Base-by-base conservation (phyloP, 2,329 filamentous ascomycete species). In the Ophiostoma himal-ulmi region DNA sequence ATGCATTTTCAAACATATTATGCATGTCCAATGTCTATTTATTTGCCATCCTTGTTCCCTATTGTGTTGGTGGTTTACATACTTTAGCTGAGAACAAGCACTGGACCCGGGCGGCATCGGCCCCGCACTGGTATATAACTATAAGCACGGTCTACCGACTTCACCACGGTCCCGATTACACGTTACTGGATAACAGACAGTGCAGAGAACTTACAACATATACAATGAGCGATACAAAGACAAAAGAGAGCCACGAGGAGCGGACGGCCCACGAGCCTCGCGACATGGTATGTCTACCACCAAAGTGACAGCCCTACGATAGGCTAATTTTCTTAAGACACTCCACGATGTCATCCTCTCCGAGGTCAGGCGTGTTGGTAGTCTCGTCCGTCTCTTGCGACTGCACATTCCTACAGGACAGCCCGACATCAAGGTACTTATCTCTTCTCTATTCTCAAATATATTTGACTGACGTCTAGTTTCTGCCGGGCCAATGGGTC, bases 401-500 rank as follows among this genome's bases (percentile, higher is more conserved):
- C 83, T 96, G 2, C 80, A 81, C 11, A 82, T 92, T 52, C 83
- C 84, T 11, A 77, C 82, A 60, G 79, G 81, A 3, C 76, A 78
- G 2, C 77, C 80, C 20, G 76, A 76, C 73, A 80, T 86, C 74
- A 82, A 83, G 77, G 87, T 87, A 80, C 67, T 71, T n/a, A 14
- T 14, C 7, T 65, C 14, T 1, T 20, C 60, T 57, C 36, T 74
- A 75, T 69, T 76, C 1, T 65, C 69, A 37, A 57, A 77, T 70
- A 72, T 76, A 71, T 77, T 77, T 62, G 11, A 67, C 10, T 34
- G 8, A 8, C 36, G 52, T 22, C n/a, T 78, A 91, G 84, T 96
- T 95, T 79, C 83, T 88, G 6, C 88, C 93, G 5, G 93, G 93
- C 69, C 93, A 96, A 82, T 97, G 93, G 92, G 84, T 97, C 70